phyloP scores from a whole-genome alignment of 441 rosid genomes.

The Mallotus repandus region DNA sequence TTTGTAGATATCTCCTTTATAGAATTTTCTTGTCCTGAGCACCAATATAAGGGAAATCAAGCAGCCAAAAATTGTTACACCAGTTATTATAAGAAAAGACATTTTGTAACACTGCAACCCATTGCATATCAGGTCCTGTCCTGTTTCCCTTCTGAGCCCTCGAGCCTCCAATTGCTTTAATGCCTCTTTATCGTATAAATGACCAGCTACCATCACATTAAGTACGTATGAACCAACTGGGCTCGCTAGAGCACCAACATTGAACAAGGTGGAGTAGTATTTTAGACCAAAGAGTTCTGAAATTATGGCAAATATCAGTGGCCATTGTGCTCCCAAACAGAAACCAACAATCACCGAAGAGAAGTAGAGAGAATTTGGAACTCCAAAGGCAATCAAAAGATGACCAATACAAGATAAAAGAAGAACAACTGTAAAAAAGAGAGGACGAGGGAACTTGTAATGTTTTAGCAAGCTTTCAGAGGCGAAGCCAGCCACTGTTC shows the following conservation, averaged over 20 bases:
- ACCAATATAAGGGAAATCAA: constrained; percentile 36
- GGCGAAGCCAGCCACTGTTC: constrained; percentile 37
- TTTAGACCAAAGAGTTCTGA: constrained; percentile 55
- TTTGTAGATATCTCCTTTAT: constrained; percentile 39
- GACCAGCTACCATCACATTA: constrained; percentile 44
- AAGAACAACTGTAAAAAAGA: constrained; percentile 43
- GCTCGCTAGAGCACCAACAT: constrained; percentile 37
- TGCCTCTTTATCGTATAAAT: constrained; percentile 44
- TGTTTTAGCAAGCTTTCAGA: constrained; percentile 47
- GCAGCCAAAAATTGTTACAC: constrained; percentile 33
- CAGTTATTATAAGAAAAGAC: constrained; percentile 38
- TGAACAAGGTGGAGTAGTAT: constrained; percentile 49
- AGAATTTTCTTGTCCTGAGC: constrained; percentile 36
- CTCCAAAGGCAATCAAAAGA: constrained; percentile 49
- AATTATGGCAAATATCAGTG: constrained; percentile 43
- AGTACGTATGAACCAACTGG: constrained; percentile 44
- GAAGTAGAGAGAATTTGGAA: constrained; percentile 55
- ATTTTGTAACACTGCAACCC: constrained; percentile 38
- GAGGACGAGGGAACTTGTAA: constrained; percentile 55
- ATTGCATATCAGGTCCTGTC: constrained; percentile 35
- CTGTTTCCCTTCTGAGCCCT: constrained; percentile 29
- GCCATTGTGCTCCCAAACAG: constrained; percentile 62
- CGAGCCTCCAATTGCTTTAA: constrained; percentile 34
- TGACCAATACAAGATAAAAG: constrained; percentile 55
- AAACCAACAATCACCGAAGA: constrained; percentile 68